phyloP scores from a whole-genome alignment of 306 rosid species.

The Quercus berberidifolia region DNA sequence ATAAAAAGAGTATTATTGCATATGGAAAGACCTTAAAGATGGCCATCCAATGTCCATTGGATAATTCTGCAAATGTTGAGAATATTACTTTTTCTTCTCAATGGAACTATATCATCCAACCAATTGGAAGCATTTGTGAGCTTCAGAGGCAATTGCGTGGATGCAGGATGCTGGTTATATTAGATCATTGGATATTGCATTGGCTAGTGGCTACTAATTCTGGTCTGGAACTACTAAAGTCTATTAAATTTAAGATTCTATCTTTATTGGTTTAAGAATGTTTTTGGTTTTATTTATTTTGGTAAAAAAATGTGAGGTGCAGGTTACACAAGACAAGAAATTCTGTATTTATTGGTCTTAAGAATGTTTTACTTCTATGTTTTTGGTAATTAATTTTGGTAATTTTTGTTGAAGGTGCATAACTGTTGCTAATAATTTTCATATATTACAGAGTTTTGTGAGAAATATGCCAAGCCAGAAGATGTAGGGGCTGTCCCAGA shows the following conservation, averaged over 20 bases:
- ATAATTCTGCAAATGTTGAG: not conserved
- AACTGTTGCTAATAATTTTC: not conserved
- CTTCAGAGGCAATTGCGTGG: slow-evolving; percentile 15
- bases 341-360: not conserved
- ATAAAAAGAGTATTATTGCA: too few species aligned
- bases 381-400: not conserved
- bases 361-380: not conserved
- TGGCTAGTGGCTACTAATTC: slow-evolving; percentile 4
- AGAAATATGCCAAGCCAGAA: slow-evolving; percentile 79
- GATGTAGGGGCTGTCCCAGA: slow-evolving; percentile 53
- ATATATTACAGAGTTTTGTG: slow-evolving; percentile 59
- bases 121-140: slow-evolving; percentile 3
- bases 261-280: not conserved
- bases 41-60: not conserved
- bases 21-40: not conserved
- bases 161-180: slow-evolving; percentile 4
- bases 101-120: not conserved
- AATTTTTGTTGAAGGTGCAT: slow-evolving; percentile 12
- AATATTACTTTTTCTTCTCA: not conserved
- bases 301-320: not conserved
- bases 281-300: not conserved
- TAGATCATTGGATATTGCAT: slow-evolving; percentile 12
- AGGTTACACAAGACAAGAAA: not conserved
- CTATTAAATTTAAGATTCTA: not conserved
- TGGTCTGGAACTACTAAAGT: not conserved